Evolutionary conservation across 78 protist genomes (phyloP), one percentile per base, ranked within the genome.

Genomic region (Dictyostelium firmibasis): DNA sequence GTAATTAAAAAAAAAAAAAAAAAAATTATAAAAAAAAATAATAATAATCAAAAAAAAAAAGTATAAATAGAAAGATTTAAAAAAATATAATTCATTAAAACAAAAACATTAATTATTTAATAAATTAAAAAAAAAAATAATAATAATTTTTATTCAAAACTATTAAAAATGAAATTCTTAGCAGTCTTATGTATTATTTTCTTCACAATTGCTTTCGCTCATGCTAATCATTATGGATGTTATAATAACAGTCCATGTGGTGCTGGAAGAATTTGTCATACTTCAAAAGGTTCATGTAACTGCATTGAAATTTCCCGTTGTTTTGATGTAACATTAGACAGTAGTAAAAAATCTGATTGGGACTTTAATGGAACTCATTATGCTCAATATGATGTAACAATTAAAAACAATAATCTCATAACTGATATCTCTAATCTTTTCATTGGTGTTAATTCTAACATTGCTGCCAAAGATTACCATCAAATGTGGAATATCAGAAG

Each of bases 401-500:
- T 85, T 27, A 31, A 23, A 4, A 85, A 85, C 43, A 33, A 57
- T 20, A 20, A 57, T 20, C 20, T 57, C 16, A 2, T 20, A 1
- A 0, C 14, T 23, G 64, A 82, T 50, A 85, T 50, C 81, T 67
- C 43, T 6, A 11, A 84, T 38, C 2, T 81, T 20, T 50, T 50
- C 69, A 85, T 85, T 85, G 91, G 67, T 41, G 57, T 72, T 20
- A 64, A 18, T 60, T 2, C 31, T 7, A 75, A 27, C 5, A 8
- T 75, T 36, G 47, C 20, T 13, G 2, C 18, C 33, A 75, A 33
- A 20, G 81, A 75, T 36, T 33, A 74, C 13, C n/a, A 4, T 0
- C 57, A 69, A 31, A 44, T 85, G 0, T 85, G 91, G 91, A 85
- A 85, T 47, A 50, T 85, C 0, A 29, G 57, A 2, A 72, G 92